Percentiles rank a stretch among this genome's conserved stretches.
phyloP scores from a whole-genome alignment of 495 filamentous ascomycete species.

The Aspergillus wentii region DNA sequence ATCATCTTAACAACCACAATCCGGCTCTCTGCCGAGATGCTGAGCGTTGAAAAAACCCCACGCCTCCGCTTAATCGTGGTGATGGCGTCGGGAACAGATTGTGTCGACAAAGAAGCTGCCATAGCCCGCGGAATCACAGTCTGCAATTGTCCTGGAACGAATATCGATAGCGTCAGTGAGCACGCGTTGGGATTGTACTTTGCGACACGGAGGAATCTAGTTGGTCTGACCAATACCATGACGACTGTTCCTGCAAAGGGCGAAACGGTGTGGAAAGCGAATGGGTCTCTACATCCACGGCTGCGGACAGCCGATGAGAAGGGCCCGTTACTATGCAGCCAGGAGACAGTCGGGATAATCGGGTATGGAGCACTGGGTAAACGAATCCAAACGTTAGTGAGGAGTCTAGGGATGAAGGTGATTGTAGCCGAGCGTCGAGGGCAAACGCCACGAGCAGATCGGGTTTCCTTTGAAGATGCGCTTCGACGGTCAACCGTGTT shows the following conservation, averaged over 20 bases:
- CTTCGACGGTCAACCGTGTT: constrained; percentile 39
- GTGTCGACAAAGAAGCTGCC: constrained; percentile 43
- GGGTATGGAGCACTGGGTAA: constrained; percentile 49
- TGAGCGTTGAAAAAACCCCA: constrained; percentile 22
- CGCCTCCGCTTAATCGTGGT: constrained; percentile 42
- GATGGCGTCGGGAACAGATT: constrained; percentile 48
- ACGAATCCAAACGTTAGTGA: constrained; percentile 20
- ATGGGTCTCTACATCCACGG: constrained; percentile 11
- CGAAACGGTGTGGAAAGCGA: constrained; percentile 17
- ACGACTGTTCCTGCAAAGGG: constrained; percentile 12
- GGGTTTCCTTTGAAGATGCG: constrained; percentile 37
- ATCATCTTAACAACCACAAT: constrained; percentile 41
- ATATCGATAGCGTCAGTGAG: constrained; percentile 48
- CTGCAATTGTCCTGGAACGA: constrained; percentile 43
- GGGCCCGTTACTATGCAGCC: constrained; percentile 31
- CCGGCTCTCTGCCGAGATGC: constrained; percentile 27
- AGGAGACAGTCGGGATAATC: constrained; percentile 46
- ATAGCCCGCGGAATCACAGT: constrained; percentile 38
- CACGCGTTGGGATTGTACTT: constrained; percentile 53
- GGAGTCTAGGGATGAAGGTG: constrained; percentile 47
- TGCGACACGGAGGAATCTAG: constrained; percentile 38
- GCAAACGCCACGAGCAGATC: constrained; percentile 19
- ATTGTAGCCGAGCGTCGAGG: constrained; percentile 47
- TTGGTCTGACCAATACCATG: constrained; percentile 23
- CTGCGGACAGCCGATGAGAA: constrained; percentile 24